Evolutionary conservation across 2,329 filamentous ascomycete species (phyloP).

Genomic region (Ceratocystis smalleyi): DNA sequence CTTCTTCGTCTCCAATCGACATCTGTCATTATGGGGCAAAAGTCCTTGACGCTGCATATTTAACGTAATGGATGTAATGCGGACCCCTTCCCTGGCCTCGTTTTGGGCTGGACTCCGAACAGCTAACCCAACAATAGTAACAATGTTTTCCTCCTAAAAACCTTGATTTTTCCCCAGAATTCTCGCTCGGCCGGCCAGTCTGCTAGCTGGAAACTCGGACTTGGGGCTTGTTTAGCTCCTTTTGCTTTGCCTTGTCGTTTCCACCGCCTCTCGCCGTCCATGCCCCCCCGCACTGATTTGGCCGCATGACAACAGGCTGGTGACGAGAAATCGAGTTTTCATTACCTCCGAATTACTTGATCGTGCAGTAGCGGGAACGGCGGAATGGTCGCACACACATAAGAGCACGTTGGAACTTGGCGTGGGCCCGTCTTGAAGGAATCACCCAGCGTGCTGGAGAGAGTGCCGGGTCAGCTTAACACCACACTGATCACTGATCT

Average conservation of each 20-base stretch:
- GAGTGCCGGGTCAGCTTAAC: neutral
- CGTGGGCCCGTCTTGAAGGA: neutral
- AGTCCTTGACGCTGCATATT: neutral
- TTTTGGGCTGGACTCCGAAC: neutral
- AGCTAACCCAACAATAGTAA: neutral
- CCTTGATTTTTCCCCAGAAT: neutral
- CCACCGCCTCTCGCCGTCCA: neutral
- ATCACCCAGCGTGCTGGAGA: neutral
- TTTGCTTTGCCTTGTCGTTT: neutral
- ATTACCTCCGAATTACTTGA: slow-evolving; percentile 15
- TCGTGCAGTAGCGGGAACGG: slow-evolving; percentile 2
- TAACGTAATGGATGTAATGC: too few species aligned
- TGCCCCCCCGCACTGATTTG: neutral
- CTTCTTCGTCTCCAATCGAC: neutral
- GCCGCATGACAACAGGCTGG: slow-evolving; percentile 4
- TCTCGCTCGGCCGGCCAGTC: neutral
- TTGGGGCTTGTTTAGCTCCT: neutral
- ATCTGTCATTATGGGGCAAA: neutral
- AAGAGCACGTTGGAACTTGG: neutral
- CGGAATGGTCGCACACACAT: neutral
- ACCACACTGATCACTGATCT: neutral
- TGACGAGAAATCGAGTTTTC: slow-evolving; percentile 7
- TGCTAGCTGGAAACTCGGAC: neutral
- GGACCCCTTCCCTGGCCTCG: neutral
- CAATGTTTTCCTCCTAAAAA: neutral